These are phyloP conservation scores for Penicillium crystallinum DNA, from an alignment of 495 filamentous ascomycete species.

Conservation along the genomic window DNA sequence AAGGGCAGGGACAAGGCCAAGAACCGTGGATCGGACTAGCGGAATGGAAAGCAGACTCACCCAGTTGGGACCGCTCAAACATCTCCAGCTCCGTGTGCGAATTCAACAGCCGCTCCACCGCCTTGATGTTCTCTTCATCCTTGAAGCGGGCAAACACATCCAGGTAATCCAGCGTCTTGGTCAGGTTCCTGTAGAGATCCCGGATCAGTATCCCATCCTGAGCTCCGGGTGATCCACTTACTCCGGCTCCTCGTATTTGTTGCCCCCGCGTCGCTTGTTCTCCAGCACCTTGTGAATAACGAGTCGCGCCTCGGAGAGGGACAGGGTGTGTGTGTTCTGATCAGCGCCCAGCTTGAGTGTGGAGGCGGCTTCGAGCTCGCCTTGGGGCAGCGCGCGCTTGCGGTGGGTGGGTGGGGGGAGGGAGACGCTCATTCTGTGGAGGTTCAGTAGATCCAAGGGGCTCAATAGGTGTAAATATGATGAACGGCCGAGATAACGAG, in stretches of 20 bases:
- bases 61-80: constrained; percentile 90
- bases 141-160: constrained; percentile 93
- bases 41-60: constrained; percentile 43
- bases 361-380: constrained; percentile 81
- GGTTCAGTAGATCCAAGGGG: neutral
- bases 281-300: constrained; percentile 83
- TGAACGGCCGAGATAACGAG: neutral
- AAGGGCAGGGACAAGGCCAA: too few relatives aligned
- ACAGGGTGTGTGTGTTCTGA: constrained; percentile 78
- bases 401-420: constrained; percentile 58
- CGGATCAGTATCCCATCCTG: constrained; percentile 6
- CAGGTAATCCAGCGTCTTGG: constrained; percentile 84
- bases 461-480: neutral
- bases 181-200: constrained; percentile 48
- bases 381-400: constrained; percentile 63
- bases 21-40: neutral
- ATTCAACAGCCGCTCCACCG: constrained; percentile 76
- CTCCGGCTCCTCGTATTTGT: constrained; percentile 50
- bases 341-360: constrained; percentile 89
- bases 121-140: constrained; percentile 86
- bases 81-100: constrained; percentile 73
- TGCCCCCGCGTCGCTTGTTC: constrained; percentile 46
- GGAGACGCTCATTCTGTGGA: constrained; percentile 32
- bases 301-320: constrained; percentile 83
- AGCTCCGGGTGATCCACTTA: constrained; percentile 17